Evolutionary conservation across 106 monocot genomes (phyloP), one percentile per base, ranked within the genome.

Genomic region (Dendrobium chrysotoxum): DNA sequence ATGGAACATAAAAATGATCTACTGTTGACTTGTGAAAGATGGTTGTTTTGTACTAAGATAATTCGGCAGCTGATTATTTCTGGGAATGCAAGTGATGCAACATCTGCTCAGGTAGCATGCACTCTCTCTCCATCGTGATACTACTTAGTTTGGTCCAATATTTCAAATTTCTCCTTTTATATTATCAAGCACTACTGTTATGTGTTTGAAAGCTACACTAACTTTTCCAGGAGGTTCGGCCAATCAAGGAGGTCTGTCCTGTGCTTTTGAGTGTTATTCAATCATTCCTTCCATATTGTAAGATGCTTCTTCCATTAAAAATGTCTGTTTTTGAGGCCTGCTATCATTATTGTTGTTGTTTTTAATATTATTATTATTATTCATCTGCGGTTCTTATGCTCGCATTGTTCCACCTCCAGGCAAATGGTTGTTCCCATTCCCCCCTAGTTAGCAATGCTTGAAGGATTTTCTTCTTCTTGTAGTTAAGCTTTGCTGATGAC

Each of bases 211-310:
- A 15, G 20, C 18, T 18, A 20, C 20, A 25, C 31, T 31, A 80
- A 26, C 78, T 61, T 64, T 87, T 66, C 58, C 64, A 97, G 97
- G 92, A 91, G 72, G 85, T 97, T 58, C 81, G 74, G 53, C 80
- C 82, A 38, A 89, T 98, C 47, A 98, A 89, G 81, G 91, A 95
- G 85, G 95, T 95, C 80, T 98, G 92, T 79, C 98, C 98, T 21
- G 72, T 91, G 54, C 64, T 95, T 44, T 90, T 98, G 86, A 88
- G 81, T 86, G 95, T 86, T 28, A 84, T 95, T 76, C 92, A 90
- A 80, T 92, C 95, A 39, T 84, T 95, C 80, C 89, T 98, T 76
- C 92, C 89, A 65, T 93, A 88, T 84, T 92, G 98, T 98, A 94
- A 91, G 94, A 90, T 84, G 23, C 31, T 78, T 77, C 15, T 79